Conservation (phyloP, 495 filamentous ascomycete species). For the Penicillium manginii region DNA sequence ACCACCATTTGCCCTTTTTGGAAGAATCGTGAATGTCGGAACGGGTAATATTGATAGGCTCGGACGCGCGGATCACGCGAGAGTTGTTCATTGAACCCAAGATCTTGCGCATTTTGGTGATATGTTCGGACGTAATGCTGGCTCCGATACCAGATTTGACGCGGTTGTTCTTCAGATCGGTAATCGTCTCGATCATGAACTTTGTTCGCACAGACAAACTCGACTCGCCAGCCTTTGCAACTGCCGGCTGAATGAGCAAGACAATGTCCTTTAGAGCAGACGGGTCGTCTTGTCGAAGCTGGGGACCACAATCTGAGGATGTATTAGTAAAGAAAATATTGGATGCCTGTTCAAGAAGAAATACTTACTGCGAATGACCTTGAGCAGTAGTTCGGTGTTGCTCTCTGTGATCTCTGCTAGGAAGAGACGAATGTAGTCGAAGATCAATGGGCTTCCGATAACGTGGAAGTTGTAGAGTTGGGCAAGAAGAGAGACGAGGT, state of each 20-base stretch:
- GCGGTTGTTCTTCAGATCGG: constrained; percentile 91
- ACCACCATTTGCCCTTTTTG: constrained; percentile 96
- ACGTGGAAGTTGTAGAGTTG: constrained; percentile 92
- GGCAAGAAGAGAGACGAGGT: constrained; percentile 82
- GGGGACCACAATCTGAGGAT: constrained; percentile 64
- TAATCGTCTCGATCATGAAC: constrained; percentile 98
- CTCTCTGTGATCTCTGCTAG: constrained; percentile 75
- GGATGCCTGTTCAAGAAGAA: background rate
- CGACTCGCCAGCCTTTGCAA: constrained; percentile 65
- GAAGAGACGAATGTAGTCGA: constrained; percentile 85
- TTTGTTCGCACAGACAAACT: constrained; percentile 85
- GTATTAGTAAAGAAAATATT: constrained; percentile 8
- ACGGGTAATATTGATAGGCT: constrained; percentile 81
- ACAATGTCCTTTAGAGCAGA: constrained; percentile 91
- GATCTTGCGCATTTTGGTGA: constrained; percentile 81
- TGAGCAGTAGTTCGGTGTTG: constrained; percentile 90
- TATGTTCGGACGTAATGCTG: constrained; percentile 71
- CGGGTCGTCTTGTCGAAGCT: constrained; percentile 89
- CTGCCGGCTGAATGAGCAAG: constrained; percentile 70
- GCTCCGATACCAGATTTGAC: constrained; percentile 73
- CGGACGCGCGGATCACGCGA: constrained; percentile 67
- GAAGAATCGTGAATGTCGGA: constrained; percentile 79
- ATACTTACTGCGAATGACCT: constrained; percentile 71
- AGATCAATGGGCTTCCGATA: constrained; percentile 78
- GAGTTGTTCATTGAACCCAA: constrained; percentile 71